A percentile compares a stretch with the other conserved stretches of the same genome.
phyloP scores from a whole-genome alignment of 176 grass and related monocot genomes.

The Rhynchospora pubera region DNA sequence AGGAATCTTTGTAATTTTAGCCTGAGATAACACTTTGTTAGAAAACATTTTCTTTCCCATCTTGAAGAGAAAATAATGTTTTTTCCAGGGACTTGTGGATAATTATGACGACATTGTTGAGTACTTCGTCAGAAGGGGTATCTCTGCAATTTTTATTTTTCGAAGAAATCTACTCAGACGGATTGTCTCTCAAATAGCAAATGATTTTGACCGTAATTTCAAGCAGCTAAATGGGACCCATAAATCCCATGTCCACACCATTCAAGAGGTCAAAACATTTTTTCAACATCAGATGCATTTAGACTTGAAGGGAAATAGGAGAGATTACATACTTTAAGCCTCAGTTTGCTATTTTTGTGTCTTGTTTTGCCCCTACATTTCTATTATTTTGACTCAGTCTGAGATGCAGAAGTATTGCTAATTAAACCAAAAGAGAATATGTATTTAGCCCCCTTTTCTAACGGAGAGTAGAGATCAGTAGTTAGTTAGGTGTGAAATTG shows the following conservation, averaged over 20 bases:
- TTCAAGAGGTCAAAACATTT: slow-evolving; percentile 39
- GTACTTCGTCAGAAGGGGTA: slow-evolving; percentile 60
- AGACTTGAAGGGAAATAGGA: neutral
- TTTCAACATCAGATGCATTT: neutral
- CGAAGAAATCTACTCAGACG: slow-evolving; percentile 77
- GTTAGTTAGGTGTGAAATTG: neutral
- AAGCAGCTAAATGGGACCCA: slow-evolving; percentile 92
- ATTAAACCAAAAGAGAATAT: neutral
- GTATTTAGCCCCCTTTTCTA: neutral
- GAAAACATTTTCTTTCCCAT: neutral
- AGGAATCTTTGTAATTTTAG: neutral
- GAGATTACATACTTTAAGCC: neutral
- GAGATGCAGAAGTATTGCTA: neutral
- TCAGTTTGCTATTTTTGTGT: neutral
- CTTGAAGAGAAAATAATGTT: slow-evolving; percentile 16
- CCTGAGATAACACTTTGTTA: neutral
- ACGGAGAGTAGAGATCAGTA: neutral
- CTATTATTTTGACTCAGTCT: neutral
- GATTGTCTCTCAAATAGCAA: slow-evolving; percentile 65
- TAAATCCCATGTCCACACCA: slow-evolving; percentile 82
- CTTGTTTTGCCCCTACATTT: neutral
- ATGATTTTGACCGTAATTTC: slow-evolving; percentile 63
- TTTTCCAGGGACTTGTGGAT: slow-evolving; percentile 59
- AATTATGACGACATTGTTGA: slow-evolving; percentile 46
- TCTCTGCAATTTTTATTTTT: slow-evolving; percentile 74